Evolutionary conservation across 23 red algal species (phyloP).

Genomic region (Gracilaria vermiculophylla): DNA sequence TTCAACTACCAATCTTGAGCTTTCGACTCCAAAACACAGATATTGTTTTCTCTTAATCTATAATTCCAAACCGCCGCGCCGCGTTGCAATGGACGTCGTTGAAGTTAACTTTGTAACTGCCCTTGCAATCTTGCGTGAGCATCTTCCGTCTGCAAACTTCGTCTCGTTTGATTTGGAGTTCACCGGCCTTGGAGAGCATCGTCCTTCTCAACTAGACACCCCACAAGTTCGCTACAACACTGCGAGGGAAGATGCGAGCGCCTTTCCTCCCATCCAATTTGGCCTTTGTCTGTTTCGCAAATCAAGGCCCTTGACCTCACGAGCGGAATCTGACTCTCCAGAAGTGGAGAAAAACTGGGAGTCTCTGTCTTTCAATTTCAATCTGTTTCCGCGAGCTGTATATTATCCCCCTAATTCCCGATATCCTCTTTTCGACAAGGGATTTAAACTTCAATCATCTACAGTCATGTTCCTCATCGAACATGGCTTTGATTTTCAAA

Average conservation of each 20-base stretch:
- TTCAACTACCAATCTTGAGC: too few relatives aligned
- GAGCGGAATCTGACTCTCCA: not conserved
- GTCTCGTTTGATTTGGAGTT: conserved; percentile 62
- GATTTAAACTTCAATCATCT: conserved; percentile 38
- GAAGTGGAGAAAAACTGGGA: conserved; percentile 20
- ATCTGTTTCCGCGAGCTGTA: conserved; percentile 59
- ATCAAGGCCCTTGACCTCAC: not conserved
- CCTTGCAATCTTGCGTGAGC: conserved; percentile 8
- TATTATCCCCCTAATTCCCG: conserved; percentile 25
- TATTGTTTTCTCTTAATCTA: not conserved
- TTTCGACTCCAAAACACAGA: not conserved
- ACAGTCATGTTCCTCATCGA: conserved; percentile 33
- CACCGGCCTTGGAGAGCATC: conserved; percentile 47
- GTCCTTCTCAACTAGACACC: conserved; percentile 51
- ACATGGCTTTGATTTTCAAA: conserved; percentile 69
- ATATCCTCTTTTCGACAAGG: conserved; percentile 46
- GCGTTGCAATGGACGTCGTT: conserved; percentile 37
- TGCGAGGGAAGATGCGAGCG: conserved; percentile 14
- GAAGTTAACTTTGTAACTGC: conserved; percentile 30
- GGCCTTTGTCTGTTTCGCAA: conserved; percentile 54
- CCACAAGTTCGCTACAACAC: conserved; percentile 30
- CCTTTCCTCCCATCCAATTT: conserved; percentile 54
- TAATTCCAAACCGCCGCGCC: not conserved
- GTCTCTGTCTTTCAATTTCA: conserved; percentile 55
- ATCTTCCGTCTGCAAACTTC: conserved; percentile 41